phyloP scores from a whole-genome alignment of 1,139 yeast genomes.

The Saccharomyces hybrid region DNA sequence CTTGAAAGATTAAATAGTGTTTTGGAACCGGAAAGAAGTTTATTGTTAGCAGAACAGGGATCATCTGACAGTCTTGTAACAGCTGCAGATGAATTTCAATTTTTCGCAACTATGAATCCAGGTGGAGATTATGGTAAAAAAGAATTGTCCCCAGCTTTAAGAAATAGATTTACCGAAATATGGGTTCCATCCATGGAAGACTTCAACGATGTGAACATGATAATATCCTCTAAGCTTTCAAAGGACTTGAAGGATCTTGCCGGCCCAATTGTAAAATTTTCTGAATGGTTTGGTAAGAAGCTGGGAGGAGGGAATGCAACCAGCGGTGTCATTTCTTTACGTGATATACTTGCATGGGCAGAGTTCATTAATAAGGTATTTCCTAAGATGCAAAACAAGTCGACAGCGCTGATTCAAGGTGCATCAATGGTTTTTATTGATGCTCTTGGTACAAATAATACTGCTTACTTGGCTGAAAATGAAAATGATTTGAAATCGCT shows the following conservation, averaged over 20 bases:
- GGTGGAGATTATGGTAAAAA: slow-evolving; percentile 99
- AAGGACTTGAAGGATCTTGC: slow-evolving; percentile 34
- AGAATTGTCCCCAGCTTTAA: slow-evolving; percentile 91
- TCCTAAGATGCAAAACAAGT: slow-evolving; percentile 24
- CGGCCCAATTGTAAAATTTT: slow-evolving; percentile 56
- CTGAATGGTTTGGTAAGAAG: slow-evolving; percentile 70
- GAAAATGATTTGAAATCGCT: slow-evolving; percentile 43
- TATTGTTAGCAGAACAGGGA: slow-evolving; percentile 86
- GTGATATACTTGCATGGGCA: slow-evolving; percentile 93
- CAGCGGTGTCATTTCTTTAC: slow-evolving; percentile 76
- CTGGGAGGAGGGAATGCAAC: slow-evolving; percentile 70
- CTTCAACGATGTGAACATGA: slow-evolving; percentile 69
- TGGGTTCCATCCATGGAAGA: slow-evolving; percentile 99
- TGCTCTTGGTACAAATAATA: slow-evolving; percentile 83
- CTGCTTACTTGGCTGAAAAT: slow-evolving; percentile 72
- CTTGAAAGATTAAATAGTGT: slow-evolving; percentile 91
- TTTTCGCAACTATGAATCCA: slow-evolving; percentile 97
- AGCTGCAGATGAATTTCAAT: slow-evolving; percentile 68
- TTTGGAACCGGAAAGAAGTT: slow-evolving; percentile 82
- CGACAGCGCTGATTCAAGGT: slow-evolving; percentile 64
- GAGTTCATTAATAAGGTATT: slow-evolving; percentile 56
- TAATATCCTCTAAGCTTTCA: slow-evolving; percentile 51
- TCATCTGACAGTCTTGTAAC: slow-evolving; percentile 57
- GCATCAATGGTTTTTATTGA: slow-evolving; percentile 94
- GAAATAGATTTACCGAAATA: slow-evolving; percentile 95